Conservation (phyloP, 176 grass and related monocot genomes). For the Oryza longistaminata region DNA sequence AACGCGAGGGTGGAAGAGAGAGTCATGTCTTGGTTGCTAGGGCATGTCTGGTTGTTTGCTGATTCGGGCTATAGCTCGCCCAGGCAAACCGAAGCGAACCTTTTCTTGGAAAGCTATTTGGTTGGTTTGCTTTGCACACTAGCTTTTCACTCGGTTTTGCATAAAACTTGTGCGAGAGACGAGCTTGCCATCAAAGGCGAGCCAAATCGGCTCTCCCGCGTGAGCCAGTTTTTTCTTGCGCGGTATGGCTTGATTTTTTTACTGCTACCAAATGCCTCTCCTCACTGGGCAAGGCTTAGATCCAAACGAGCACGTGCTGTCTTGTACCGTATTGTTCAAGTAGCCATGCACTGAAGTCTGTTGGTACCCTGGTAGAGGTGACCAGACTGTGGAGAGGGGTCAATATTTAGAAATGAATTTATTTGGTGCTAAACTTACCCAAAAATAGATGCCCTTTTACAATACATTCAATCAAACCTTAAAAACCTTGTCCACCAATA, state of each 20-base stretch:
- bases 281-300: not conserved
- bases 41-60: not conserved
- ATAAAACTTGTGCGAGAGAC: no score
- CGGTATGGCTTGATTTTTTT: not conserved
- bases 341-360: not conserved
- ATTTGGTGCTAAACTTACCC: not conserved
- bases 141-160: no score
- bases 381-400: not conserved
- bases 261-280: not conserved
- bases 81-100: no score
- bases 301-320: not conserved
- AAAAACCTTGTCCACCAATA: no score
- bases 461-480: no score
- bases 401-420: conserved; percentile 6
- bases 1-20: not conserved
- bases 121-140: no score
- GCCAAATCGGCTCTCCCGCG: no score
- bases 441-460: no score
- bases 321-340: not conserved
- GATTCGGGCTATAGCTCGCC: no score
- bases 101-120: no score
- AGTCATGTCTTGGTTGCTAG: not conserved
- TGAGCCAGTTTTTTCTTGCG: no score
- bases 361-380: not conserved
- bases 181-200: no score